These are phyloP conservation scores for Berberis vulgaris DNA, from an alignment of 164 flowering plant species.

Conservation along the genomic window DNA sequence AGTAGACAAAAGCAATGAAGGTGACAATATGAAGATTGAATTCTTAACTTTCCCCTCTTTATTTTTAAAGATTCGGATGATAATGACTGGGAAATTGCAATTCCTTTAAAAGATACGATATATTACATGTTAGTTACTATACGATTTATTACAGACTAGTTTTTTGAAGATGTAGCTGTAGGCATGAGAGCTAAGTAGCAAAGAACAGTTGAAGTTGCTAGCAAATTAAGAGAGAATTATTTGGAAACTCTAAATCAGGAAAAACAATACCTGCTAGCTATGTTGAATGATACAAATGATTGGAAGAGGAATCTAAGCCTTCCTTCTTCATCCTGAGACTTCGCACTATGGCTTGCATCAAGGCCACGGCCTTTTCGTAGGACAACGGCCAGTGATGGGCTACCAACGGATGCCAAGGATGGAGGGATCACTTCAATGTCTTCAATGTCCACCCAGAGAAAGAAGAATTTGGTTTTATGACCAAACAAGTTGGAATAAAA, in stretches of 20 bases:
- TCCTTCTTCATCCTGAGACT: constrained; percentile 75
- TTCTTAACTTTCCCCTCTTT: no score
- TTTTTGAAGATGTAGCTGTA: background rate
- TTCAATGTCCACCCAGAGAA: constrained; percentile 85
- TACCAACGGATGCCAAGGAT: constrained; percentile 60
- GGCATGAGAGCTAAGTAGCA: background rate
- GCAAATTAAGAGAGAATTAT: no score
- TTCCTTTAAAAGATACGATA: no score
- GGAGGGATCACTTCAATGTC: constrained; percentile 63
- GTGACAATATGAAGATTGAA: no score
- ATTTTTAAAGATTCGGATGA: no score
- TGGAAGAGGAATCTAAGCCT: constrained; percentile 68
- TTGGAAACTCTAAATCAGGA: background rate
- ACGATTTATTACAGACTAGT: background rate
- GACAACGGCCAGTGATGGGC: constrained; percentile 52
- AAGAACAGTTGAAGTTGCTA: no score
- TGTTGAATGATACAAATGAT: constrained; percentile 63
- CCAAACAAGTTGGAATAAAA: constrained; percentile 77
- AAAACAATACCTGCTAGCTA: constrained; percentile 50
- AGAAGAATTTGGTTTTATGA: constrained; percentile 67
- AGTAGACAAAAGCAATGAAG: no score
- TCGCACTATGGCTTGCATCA: constrained; percentile 70
- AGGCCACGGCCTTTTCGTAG: constrained; percentile 58
- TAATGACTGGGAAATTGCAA: no score
- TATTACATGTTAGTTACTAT: no score